Conservation (phyloP, 108 stramenopile genomes). For the Nitzschia inconspicua region DNA sequence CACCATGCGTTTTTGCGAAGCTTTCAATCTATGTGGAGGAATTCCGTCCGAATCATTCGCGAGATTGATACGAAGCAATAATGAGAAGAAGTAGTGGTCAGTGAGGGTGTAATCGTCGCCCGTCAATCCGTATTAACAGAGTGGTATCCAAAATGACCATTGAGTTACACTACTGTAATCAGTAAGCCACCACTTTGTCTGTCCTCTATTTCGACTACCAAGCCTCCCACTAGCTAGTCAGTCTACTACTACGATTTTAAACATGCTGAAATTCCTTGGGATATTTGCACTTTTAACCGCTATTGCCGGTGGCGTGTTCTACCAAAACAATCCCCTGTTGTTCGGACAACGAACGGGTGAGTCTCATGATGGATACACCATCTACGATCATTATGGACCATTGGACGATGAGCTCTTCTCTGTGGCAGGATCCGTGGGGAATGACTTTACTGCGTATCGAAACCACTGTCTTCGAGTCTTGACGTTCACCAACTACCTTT, state of each 20-base stretch:
- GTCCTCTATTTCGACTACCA: neutral
- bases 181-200: neutral
- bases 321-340: conserved; percentile 16
- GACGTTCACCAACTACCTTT: conserved; percentile 38
- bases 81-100: too few species aligned
- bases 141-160: too few species aligned
- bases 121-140: too few species aligned
- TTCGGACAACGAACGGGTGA: conserved; percentile 11
- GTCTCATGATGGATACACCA: neutral
- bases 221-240: neutral
- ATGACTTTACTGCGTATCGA: conserved; percentile 33
- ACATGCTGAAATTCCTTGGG: neutral
- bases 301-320: conserved; percentile 3
- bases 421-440: neutral
- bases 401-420: conserved; percentile 25
- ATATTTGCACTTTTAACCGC: neutral
- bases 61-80: too few species aligned
- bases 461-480: conserved; percentile 58
- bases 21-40: too few species aligned
- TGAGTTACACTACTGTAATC: neutral
- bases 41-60: too few species aligned
- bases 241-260: neutral
- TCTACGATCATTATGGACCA: conserved; percentile 6
- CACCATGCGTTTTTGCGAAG: too few species aligned
- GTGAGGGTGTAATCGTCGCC: too few species aligned